These are phyloP conservation scores for Zelonia costaricensis DNA, from an alignment of 208 protist genomes.

Conservation along the genomic window DNA sequence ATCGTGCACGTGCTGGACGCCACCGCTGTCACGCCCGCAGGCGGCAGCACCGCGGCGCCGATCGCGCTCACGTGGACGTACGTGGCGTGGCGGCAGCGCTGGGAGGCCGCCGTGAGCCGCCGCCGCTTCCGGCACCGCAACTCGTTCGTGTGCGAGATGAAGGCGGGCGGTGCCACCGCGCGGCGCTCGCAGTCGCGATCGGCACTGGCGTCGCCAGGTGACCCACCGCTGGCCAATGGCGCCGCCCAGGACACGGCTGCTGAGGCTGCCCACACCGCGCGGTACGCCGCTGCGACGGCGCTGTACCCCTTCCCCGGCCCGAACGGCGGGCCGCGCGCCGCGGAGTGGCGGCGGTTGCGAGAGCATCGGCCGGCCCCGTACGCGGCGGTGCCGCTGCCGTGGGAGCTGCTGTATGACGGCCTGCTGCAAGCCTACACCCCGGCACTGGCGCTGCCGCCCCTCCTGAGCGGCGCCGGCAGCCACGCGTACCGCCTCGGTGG, in stretches of 20 bases:
- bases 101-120: constrained; percentile 18
- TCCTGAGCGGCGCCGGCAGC: background rate
- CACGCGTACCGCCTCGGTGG: background rate
- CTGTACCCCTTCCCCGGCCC: constrained; percentile 9
- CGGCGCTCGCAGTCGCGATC: background rate
- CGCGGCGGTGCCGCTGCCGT: constrained; percentile 16
- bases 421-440: constrained; percentile 1
- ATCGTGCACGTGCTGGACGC: constrained; percentile 14
- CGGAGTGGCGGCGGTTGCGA: constrained; percentile 6
- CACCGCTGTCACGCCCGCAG: background rate
- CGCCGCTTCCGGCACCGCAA: constrained; percentile 10
- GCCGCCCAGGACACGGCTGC: background rate
- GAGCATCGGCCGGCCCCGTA: constrained; percentile 18
- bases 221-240: too few relatives aligned
- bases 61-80: constrained; percentile 14
- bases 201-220: background rate
- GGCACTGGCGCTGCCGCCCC: constrained; percentile 6
- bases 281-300: background rate
- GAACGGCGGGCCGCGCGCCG: background rate
- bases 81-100: constrained; percentile 23
- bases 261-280: background rate
- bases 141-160: constrained; percentile 12
- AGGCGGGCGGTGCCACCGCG: background rate
- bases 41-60: background rate
- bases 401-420: constrained; percentile 22